Evolutionary conservation across 2,329 filamentous ascomycete species (phyloP).

Genomic region (Acarospora socialis): DNA sequence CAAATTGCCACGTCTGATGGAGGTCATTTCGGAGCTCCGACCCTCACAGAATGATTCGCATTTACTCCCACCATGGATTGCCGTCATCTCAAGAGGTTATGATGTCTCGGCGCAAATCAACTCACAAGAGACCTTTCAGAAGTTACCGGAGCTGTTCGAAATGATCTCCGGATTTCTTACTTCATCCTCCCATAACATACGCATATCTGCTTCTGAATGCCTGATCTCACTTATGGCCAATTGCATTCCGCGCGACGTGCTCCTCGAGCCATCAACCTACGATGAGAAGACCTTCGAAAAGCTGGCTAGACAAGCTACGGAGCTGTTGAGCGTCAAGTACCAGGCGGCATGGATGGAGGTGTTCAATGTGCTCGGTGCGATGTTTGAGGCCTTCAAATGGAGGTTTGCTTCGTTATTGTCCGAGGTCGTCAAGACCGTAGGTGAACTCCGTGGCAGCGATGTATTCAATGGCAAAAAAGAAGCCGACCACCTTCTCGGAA

Average conservation of each 20-base stretch:
- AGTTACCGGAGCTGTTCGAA: constrained; percentile 70
- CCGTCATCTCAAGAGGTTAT: constrained; percentile 84
- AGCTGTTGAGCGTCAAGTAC: constrained; percentile 75
- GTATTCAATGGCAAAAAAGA: constrained; percentile 90
- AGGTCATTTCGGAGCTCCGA: constrained; percentile 82
- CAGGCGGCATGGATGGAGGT: constrained; percentile 92
- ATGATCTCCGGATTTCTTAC: constrained; percentile 70
- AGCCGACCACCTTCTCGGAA: constrained; percentile 77
- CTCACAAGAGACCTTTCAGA: constrained; percentile 81
- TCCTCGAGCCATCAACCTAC: constrained; percentile 79
- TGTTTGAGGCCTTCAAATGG: constrained; percentile 82
- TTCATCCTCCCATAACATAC: constrained; percentile 81
- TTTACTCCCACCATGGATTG: constrained; percentile 89
- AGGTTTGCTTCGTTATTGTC: constrained; percentile 64
- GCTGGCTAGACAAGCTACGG: constrained; percentile 53
- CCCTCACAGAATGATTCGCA: constrained; percentile 89
- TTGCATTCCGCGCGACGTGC: constrained; percentile 68
- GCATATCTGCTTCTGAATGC: constrained; percentile 87
- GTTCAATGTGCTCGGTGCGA: constrained; percentile 72
- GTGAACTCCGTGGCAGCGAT: constrained; percentile 74
- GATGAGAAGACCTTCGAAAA: constrained; percentile 84
- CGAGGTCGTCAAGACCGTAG: constrained; percentile 62
- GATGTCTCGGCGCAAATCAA: constrained; percentile 82
- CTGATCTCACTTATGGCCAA: constrained; percentile 85
- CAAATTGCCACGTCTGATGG: constrained; percentile 77